phyloP scores from a whole-genome alignment of 2,329 filamentous ascomycete genomes.

The Arthrobotrys megalospora region DNA sequence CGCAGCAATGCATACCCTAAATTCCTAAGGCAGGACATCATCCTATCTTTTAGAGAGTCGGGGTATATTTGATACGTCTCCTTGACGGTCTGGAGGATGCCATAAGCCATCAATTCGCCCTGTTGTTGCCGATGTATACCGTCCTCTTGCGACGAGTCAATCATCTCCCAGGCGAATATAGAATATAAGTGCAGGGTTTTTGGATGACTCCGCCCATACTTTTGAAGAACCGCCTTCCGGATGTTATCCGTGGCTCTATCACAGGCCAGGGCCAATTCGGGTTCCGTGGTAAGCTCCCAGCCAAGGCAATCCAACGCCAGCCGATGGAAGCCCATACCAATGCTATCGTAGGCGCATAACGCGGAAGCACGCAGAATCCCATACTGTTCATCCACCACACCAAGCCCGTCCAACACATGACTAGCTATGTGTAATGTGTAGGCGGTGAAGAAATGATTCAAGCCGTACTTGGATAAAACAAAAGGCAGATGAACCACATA shows the following conservation, averaged over 20 bases:
- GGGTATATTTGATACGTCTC: not conserved
- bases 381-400: not conserved
- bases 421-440: not conserved
- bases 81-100: slow-evolving; percentile 15
- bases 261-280: slow-evolving; percentile 4
- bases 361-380: not conserved
- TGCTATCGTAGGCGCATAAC: slow-evolving; percentile 17
- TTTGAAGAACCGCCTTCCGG: not conserved
- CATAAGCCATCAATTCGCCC: slow-evolving; percentile 13
- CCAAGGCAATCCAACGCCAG: not conserved
- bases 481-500: slow-evolving; percentile 30
- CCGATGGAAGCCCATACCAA: slow-evolving; percentile 14
- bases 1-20: not conserved
- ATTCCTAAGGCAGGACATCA: not conserved
- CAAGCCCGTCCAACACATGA: not conserved
- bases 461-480: slow-evolving; percentile 7
- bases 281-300: not conserved
- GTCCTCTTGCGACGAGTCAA: not conserved
- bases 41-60: not conserved
- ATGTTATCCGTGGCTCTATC: not conserved
- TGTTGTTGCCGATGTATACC: not conserved
- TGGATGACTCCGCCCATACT: slow-evolving; percentile 20
- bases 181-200: slow-evolving; percentile 14
- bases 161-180: not conserved
- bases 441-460: slow-evolving; percentile 21